Conservation (phyloP, 371 early-diverging fungal genomes). For the Apophysomyces sp. region DNA sequence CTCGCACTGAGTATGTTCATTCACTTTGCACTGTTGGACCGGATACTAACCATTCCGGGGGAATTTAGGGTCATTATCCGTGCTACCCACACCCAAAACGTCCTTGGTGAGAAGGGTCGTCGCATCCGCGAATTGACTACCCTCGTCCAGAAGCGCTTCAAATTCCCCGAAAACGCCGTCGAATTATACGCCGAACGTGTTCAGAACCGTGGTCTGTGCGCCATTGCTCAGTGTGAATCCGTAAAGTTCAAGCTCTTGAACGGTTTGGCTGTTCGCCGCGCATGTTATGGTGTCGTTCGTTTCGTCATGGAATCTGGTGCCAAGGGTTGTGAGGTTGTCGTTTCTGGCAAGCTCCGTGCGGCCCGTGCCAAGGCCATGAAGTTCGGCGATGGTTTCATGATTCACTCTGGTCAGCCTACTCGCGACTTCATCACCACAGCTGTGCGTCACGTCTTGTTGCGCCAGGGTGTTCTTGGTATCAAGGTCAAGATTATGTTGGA, state of each 20-base stretch:
- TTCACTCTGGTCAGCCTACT: conserved; percentile 98
- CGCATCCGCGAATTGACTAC: conserved; percentile 98
- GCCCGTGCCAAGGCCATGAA: conserved; percentile 99
- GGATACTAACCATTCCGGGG: neutral
- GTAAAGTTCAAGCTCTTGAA: conserved; percentile 97
- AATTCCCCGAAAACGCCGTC: conserved; percentile 96
- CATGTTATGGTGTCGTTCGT: conserved; percentile 98
- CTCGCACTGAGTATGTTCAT: conserved; percentile 85
- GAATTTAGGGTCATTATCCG: conserved; percentile 89
- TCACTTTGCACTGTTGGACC: neutral
- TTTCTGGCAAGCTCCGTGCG: conserved; percentile 99
- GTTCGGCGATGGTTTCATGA: conserved; percentile 98
- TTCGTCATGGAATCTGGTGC: conserved; percentile 99
- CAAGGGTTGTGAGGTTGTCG: conserved; percentile 98
- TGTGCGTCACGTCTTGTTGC: conserved; percentile 96
- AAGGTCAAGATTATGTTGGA: conserved; percentile 99
- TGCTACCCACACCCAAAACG: conserved; percentile 97
- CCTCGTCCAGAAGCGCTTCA: conserved; percentile 98
- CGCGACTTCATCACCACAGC: conserved; percentile 97
- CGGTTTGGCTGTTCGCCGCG: conserved; percentile 97
- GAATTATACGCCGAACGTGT: conserved; percentile 99
- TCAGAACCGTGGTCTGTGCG: conserved; percentile 97
- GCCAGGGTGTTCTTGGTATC: conserved; percentile 99
- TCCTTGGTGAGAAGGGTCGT: conserved; percentile 98
- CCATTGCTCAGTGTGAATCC: conserved; percentile 98